These are phyloP conservation scores for Stentor coeruleus DNA, from an alignment of 73 alveolate genomes.

Conservation along the genomic window DNA sequence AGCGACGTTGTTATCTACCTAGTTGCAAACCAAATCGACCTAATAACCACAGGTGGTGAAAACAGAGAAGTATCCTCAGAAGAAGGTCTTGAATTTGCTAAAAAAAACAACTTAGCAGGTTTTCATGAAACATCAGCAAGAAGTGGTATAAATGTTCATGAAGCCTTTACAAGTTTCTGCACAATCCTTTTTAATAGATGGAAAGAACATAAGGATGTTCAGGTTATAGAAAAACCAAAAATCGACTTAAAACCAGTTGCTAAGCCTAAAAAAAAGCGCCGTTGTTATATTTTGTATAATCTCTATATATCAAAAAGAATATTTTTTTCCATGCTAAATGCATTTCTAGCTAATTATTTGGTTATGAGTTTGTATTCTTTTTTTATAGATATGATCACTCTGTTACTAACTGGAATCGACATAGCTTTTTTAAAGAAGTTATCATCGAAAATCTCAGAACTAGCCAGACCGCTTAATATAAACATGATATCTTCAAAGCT, in stretches of 20 bases:
- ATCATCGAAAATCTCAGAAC: no score
- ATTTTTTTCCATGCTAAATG: no score
- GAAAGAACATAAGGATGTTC: constrained; percentile 6
- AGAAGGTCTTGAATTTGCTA: not conserved
- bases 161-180: constrained; percentile 12
- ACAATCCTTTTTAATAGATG: not conserved
- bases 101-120: constrained; percentile 11
- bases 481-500: no score
- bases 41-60: not conserved
- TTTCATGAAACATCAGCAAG: constrained; percentile 23
- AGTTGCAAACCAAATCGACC: constrained; percentile 25
- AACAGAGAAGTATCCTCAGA: constrained; percentile 10
- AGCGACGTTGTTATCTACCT: constrained; percentile 26
- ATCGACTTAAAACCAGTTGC: constrained; percentile 6
- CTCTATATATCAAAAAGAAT: no score
- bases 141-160: constrained; percentile 19
- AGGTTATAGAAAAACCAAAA: no score
- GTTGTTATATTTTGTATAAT: no score
- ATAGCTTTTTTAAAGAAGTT: no score
- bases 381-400: not conserved
- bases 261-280: no score
- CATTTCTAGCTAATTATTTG: no score
- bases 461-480: no score
- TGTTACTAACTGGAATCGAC: no score
- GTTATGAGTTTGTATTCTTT: no score